A percentile compares a stretch with the other conserved stretches of the same genome.
phyloP scores from a whole-genome alignment of 345 rosid species.

The Mercurialis annua region DNA sequence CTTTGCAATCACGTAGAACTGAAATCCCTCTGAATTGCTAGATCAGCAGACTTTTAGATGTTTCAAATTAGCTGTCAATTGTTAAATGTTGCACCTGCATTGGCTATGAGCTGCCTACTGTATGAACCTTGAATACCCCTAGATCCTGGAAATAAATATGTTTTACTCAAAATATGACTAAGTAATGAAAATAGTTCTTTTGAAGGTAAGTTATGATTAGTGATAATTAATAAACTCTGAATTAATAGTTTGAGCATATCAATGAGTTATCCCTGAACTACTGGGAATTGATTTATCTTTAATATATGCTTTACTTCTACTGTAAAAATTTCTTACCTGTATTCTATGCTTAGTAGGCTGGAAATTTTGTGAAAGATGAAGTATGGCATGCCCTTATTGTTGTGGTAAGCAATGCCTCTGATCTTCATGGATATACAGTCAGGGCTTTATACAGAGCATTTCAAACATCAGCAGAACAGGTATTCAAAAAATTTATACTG shows the following conservation, averaged over 20 bases:
- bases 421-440: slow-evolving; percentile 91
- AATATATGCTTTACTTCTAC: no score
- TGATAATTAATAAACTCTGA: neutral
- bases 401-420: slow-evolving; percentile 91
- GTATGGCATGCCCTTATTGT: slow-evolving; percentile 96
- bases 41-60: neutral
- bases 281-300: neutral
- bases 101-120: neutral
- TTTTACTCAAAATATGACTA: neutral
- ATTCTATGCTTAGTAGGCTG: slow-evolving; percentile 69
- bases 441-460: slow-evolving; percentile 82
- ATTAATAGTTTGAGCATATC: neutral
- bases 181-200: neutral
- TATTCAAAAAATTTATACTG: slow-evolving; percentile 20
- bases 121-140: neutral
- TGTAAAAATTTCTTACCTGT: slow-evolving; percentile 10
- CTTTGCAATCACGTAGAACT: neutral
- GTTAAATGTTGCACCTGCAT: neutral
- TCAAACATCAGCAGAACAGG: slow-evolving; percentile 82
- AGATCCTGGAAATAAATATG: neutral
- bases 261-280: neutral
- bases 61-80: neutral
- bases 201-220: neutral
- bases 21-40: neutral
- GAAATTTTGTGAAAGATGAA: slow-evolving; percentile 96